Percentiles rank a stretch among this genome's conserved stretches.
phyloP scores from a whole-genome alignment of 257 asterid genomes.

The Coffea canephora region DNA sequence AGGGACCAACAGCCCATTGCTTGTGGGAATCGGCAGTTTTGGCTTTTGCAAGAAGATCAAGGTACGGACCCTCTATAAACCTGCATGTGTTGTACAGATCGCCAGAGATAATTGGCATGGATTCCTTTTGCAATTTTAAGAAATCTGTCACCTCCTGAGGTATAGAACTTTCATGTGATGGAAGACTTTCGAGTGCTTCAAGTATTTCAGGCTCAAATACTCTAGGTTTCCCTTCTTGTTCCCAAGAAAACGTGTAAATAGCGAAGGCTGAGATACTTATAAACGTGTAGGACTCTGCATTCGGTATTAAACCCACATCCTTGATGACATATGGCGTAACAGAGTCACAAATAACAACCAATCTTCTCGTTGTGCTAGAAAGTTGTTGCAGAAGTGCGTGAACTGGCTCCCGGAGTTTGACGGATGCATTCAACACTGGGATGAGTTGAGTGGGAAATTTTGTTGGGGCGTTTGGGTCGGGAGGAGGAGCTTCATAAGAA shows the following conservation, averaged over 20 bases:
- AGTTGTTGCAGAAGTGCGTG: constrained; percentile 16
- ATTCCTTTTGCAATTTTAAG: background rate
- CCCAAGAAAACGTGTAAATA: constrained; percentile 17
- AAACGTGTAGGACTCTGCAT: constrained; percentile 46
- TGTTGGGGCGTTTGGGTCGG: constrained; percentile 34
- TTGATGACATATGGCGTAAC: constrained; percentile 46
- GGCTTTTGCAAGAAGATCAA: constrained; percentile 12
- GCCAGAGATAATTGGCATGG: constrained; percentile 5
- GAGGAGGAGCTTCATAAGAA: constrained; percentile 17
- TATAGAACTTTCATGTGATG: background rate
- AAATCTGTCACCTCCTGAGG: constrained; percentile 11
- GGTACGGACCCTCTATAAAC: constrained; percentile 13
- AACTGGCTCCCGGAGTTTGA: constrained; percentile 35
- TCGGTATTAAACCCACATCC: constrained; percentile 35
- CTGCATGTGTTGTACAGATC: constrained; percentile 10
- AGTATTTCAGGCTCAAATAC: background rate
- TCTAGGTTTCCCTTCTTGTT: constrained; percentile 19
- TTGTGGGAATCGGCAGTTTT: background rate
- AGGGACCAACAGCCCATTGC: constrained; percentile 34
- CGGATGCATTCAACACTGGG: constrained; percentile 32
- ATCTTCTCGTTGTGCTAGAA: constrained; percentile 22
- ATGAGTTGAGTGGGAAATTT: constrained; percentile 49
- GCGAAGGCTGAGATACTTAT: constrained; percentile 41
- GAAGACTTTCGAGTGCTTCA: constrained; percentile 5
- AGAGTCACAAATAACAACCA: constrained; percentile 42